Percentiles rank a stretch among this genome's conserved stretches.
phyloP scores from a whole-genome alignment of 495 filamentous ascomycete genomes.

The Pseudoneurospora amorphoporcata region DNA sequence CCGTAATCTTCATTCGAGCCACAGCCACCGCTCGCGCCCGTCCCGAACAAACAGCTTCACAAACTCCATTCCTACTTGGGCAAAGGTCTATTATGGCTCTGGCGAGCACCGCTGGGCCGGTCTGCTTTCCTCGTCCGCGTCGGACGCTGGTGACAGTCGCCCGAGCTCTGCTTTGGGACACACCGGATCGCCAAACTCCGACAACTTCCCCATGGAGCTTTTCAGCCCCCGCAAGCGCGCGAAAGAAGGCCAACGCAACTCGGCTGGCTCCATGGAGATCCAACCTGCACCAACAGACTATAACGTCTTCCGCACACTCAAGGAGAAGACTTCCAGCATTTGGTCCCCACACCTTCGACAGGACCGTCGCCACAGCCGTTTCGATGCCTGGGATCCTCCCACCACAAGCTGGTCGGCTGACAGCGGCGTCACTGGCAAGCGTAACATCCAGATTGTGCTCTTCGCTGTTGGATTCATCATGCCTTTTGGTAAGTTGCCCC shows the following conservation, averaged over 20 bases:
- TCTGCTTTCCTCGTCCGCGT: conserved; percentile 27
- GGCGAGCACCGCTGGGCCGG: conserved; percentile 39
- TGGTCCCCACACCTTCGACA: conserved; percentile 69
- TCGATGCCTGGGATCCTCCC: conserved; percentile 58
- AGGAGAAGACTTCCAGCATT: conserved; percentile 43
- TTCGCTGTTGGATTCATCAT: conserved; percentile 84
- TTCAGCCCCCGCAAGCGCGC: conserved; percentile 43
- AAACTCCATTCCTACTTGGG: conserved; percentile 54
- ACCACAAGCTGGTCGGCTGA: conserved; percentile 54
- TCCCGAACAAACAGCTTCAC: conserved; percentile 46
- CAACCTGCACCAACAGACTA: conserved; percentile 16
- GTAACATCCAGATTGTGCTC: conserved; percentile 75
- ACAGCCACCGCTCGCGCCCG: conserved; percentile 15
- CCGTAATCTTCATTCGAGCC: conserved; percentile 37
- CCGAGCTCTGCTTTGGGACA: conserved; percentile 26
- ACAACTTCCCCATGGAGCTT: conserved; percentile 39
- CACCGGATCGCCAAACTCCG: conserved; percentile 33
- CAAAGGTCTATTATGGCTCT: conserved; percentile 47
- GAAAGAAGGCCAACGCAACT: conserved; percentile 21
- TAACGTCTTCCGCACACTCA: conserved; percentile 18
- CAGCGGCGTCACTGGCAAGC: conserved; percentile 48
- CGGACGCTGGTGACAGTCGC: conserved; percentile 32
- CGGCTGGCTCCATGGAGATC: conserved; percentile 24
- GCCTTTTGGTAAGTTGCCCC: conserved; percentile 55
- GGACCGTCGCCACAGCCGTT: conserved; percentile 46